Evolutionary conservation across 2,329 filamentous ascomycete species (phyloP), one percentile per base, ranked within the genome.

Genomic region (Calonectria crousiana): DNA sequence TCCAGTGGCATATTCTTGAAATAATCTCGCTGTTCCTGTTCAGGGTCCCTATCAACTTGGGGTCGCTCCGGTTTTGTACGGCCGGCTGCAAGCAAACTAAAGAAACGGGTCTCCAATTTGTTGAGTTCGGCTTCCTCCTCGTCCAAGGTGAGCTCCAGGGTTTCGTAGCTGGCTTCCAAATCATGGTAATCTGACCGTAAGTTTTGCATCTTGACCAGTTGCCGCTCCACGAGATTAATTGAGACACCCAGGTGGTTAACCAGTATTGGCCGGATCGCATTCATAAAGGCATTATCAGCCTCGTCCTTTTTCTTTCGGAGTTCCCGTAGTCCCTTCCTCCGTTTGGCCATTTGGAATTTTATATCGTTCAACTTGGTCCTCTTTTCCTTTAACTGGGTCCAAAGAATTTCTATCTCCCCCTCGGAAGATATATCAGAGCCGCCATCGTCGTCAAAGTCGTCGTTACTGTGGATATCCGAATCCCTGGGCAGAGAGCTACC

Each of bases 221-320:
- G 78, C 23, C 78, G 76, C 26, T 83, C 78, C 18, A 87, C 71
- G 1, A 79, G 49, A 14, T 79, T 75, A 8, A 77, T 65, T 0
- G 81, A 75, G 18, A 79, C 74, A 10, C 78, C 76, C 18, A 74
- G 72, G 26, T 78, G 80, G 60, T 77, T 81, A 26, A 85, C 78
- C 5, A 87, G 78, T 30, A 86, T 79, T 0, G 84, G 85, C 5
- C 86, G 82, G 26, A 87, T 75, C 20, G 84, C 75, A 34, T 81
- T 81, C 85, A 87, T 86, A 58, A 87, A 85, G 1, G 80, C 80
- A 74, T 87, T 86, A 64, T 87, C 86, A 8, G 84, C 81, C 32
- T 83, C 79, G 49, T 85, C 83, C 67, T 82, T 84, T 30, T 74
- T 77, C 23, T 76, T 81, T 1, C 85, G 83, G 23, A 85, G 69